phyloP scores from a whole-genome alignment of 345 rosid genomes.

The Lumnitzera racemosa region DNA sequence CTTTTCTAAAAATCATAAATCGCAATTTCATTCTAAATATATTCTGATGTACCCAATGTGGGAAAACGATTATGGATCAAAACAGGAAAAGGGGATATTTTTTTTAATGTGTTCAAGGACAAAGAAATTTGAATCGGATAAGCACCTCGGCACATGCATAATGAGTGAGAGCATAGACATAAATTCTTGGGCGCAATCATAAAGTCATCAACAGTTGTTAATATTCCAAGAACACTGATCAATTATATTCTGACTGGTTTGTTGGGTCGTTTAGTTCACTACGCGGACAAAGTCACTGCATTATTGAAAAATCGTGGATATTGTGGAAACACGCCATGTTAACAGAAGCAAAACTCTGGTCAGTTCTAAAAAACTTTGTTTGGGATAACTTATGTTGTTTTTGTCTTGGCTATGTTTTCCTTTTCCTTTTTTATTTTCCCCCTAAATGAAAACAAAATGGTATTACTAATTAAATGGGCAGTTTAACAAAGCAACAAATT shows the following conservation, averaged over 20 bases:
- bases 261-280: background rate
- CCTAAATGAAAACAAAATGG: conserved; percentile 14
- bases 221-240: background rate
- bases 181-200: too few relatives aligned
- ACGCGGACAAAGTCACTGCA: background rate
- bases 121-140: too few relatives aligned
- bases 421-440: background rate
- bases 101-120: too few relatives aligned
- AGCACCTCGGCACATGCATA: too few relatives aligned
- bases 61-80: too few relatives aligned
- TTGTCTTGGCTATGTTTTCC: conserved; percentile 2
- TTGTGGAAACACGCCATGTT: conserved; percentile 8
- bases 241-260: conserved; percentile 7
- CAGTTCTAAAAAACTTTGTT: conserved; percentile 4
- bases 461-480: conserved; percentile 8
- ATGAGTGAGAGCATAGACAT: too few relatives aligned
- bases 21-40: too few relatives aligned
- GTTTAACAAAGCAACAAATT: conserved; percentile 14
- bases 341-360: conserved; percentile 20
- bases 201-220: too few relatives aligned
- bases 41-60: too few relatives aligned
- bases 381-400: background rate
- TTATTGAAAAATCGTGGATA: conserved; percentile 12
- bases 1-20: too few relatives aligned
- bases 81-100: too few relatives aligned